Evolutionary conservation across 148 eudicot genomes (phyloP).

Genomic region (Rhododendron kiyosumense): DNA sequence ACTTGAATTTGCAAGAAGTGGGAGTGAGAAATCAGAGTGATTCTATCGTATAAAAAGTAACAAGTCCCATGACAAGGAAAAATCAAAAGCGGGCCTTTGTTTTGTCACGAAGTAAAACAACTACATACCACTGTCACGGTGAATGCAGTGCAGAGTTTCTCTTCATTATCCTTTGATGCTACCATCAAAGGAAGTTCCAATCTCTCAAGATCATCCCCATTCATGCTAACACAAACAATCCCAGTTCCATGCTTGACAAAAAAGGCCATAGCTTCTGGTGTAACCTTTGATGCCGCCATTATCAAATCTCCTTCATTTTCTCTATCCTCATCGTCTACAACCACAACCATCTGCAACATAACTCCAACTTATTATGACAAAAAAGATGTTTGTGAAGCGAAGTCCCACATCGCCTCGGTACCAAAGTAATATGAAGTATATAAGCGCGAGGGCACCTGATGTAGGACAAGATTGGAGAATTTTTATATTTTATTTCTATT

Average conservation of each 20-base stretch:
- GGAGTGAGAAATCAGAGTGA: neutral
- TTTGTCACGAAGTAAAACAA: neutral
- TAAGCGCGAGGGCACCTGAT: too few species aligned
- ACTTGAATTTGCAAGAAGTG: neutral
- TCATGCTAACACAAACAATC: conserved; percentile 93
- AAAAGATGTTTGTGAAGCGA: neutral
- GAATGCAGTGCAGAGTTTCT: conserved; percentile 81
- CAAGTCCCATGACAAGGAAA: neutral
- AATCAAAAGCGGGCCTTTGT: neutral
- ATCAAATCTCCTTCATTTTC: conserved; percentile 94
- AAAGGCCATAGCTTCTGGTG: conserved; percentile 89
- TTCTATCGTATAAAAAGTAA: neutral
- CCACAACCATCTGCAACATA: conserved; percentile 70
- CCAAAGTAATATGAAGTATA: too few species aligned
- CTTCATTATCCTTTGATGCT: conserved; percentile 64
- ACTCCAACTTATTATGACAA: neutral
- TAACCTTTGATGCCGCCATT: conserved; percentile 79
- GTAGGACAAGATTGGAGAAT: too few species aligned
- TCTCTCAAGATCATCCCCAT: conserved; percentile 70
- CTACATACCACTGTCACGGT: conserved; percentile 85
- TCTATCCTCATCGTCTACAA: conserved; percentile 90
- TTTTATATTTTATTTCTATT: too few species aligned
- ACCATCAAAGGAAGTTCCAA: conserved; percentile 86
- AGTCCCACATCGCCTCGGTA: too few species aligned
- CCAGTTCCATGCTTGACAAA: conserved; percentile 94